These are phyloP conservation scores for Cercospora citrullina DNA, from an alignment of 2,329 filamentous ascomycete species.

Conservation along the genomic window DNA sequence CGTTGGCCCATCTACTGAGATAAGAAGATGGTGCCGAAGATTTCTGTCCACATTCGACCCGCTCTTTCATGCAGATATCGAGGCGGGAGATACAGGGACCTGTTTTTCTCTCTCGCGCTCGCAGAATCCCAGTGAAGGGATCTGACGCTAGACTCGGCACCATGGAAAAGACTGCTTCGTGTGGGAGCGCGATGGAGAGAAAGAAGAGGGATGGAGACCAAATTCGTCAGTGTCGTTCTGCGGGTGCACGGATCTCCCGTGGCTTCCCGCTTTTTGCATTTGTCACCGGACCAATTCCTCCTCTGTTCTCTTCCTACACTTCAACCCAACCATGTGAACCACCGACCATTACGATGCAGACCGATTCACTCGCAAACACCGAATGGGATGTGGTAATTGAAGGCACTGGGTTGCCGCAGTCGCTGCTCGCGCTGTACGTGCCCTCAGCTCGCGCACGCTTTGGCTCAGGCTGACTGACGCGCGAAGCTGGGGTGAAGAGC, in stretches of 20 bases:
- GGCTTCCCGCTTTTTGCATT: constrained; percentile 2
- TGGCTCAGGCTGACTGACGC: constrained; percentile 65
- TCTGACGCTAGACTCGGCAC: constrained; percentile 28
- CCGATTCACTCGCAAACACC: constrained; percentile 54
- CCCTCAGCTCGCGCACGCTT: constrained; percentile 15
- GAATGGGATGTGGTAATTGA: constrained; percentile 56
- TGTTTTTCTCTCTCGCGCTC: constrained; percentile 48
- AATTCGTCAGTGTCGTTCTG: not conserved
- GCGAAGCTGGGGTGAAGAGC: constrained; percentile 65
- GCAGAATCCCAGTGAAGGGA: constrained; percentile 48
- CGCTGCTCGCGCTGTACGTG: constrained; percentile 56
- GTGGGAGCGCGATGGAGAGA: constrained; percentile 37
- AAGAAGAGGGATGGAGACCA: constrained; percentile 20
- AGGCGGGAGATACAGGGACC: constrained; percentile 56
- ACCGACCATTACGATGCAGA: constrained; percentile 27
- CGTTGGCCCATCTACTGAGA: not conserved
- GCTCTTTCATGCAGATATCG: constrained; percentile 49
- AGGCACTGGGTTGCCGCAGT: constrained; percentile 55
- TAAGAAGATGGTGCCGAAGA: not conserved
- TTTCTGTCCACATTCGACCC: constrained; percentile 42
- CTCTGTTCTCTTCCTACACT: not conserved
- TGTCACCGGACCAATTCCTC: not conserved
- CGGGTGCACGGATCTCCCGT: constrained; percentile 10
- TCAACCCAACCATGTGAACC: constrained; percentile 11
- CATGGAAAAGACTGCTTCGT: constrained; percentile 29